These are phyloP conservation scores for Solanum neorickii DNA, from an alignment of 257 asterid genomes.

Conservation along the genomic window DNA sequence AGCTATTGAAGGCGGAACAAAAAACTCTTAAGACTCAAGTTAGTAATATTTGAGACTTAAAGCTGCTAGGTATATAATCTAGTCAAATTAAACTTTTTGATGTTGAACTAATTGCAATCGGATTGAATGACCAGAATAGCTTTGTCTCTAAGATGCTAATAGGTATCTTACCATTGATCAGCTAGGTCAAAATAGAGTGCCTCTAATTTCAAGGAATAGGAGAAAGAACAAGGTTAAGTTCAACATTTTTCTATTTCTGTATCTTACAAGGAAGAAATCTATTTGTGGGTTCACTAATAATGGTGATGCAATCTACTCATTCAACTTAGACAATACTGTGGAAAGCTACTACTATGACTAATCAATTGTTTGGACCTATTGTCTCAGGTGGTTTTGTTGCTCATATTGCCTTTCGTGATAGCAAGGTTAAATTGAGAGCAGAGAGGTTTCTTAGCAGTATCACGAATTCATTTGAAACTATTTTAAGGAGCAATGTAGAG, in stretches of 20 bases:
- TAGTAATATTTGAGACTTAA: neutral
- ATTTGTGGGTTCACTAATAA: neutral
- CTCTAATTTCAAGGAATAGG: neutral
- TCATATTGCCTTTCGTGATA: conserved; percentile 64
- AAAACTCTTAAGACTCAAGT: neutral
- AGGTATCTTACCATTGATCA: neutral
- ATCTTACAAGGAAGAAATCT: neutral
- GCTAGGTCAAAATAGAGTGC: neutral
- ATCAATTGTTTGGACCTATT: neutral
- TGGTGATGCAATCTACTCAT: neutral
- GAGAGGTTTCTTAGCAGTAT: conserved; percentile 94
- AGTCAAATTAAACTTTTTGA: neutral
- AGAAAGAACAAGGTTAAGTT: neutral
- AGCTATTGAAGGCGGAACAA: neutral
- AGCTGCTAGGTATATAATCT: neutral
- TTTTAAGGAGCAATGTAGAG: conserved; percentile 68
- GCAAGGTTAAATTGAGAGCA: conserved; percentile 63
- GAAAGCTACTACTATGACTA: neutral
- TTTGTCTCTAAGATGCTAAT: neutral
- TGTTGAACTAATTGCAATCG: neutral
- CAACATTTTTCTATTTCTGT: neutral
- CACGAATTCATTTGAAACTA: conserved; percentile 74
- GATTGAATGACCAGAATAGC: neutral
- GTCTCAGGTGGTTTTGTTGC: conserved; percentile 72
- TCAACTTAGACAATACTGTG: neutral